These are phyloP conservation scores for Arthrobotrys sphaeroides DNA, from an alignment of 2,329 filamentous ascomycete genomes.

Conservation along the genomic window DNA sequence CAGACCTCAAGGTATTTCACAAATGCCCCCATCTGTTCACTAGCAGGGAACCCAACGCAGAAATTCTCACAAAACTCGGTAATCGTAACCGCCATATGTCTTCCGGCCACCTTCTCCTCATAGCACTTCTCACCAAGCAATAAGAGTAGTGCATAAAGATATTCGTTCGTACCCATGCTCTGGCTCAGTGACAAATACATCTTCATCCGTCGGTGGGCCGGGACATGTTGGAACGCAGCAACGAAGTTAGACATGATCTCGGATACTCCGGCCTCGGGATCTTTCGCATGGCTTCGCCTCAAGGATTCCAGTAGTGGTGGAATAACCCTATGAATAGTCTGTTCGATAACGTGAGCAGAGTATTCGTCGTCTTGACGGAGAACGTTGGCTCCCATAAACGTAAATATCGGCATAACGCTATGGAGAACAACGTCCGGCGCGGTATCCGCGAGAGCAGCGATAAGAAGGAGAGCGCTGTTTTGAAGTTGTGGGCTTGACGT, in stretches of 20 bases:
- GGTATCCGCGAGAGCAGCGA: conserved; percentile 84
- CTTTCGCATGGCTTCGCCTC: conserved; percentile 70
- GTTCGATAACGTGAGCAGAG: conserved; percentile 93
- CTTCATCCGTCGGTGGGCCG: conserved; percentile 80
- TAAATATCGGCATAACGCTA: conserved; percentile 99
- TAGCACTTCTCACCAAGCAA: conserved; percentile 93
- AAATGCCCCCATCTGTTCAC: conserved; percentile 80
- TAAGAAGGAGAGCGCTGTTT: conserved; percentile 85
- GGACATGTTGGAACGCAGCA: conserved; percentile 95
- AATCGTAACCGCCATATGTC: conserved; percentile 50
- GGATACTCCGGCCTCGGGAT: conserved; percentile 75
- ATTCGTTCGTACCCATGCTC: conserved; percentile 85
- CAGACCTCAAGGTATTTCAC: conserved; percentile 79
- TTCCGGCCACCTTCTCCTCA: conserved; percentile 67
- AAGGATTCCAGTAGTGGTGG: conserved; percentile 89
- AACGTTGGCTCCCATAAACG: conserved; percentile 93
- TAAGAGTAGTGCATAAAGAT: conserved; percentile 84
- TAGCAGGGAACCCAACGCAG: conserved; percentile 75
- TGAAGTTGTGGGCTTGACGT: conserved; percentile 93
- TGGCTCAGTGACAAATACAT: conserved; percentile 86
- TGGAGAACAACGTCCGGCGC: conserved; percentile 92
- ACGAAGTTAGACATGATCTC: conserved; percentile 95
- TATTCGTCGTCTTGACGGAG: conserved; percentile 95
- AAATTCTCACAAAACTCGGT: conserved; percentile 77
- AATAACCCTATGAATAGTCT: conserved; percentile 92